These are phyloP conservation scores for Gonapodya prolifera DNA, from an alignment of 192 early-diverging fungal species.

Conservation along the genomic window DNA sequence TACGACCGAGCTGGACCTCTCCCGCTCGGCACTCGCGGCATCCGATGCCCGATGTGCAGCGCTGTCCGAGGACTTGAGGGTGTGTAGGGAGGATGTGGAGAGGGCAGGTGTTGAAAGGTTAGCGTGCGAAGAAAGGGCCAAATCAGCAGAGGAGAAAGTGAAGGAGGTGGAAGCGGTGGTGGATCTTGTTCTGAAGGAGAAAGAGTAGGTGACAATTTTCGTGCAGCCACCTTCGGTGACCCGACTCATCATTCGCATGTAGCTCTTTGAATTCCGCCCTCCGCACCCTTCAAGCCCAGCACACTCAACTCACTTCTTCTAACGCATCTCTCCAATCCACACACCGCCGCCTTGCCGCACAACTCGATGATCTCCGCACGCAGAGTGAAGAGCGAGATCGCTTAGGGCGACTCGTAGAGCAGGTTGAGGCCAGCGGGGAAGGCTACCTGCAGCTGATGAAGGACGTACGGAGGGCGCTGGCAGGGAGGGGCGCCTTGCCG, in stretches of 20 bases:
- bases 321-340: not conserved
- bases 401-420: not conserved
- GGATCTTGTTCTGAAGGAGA: not conserved
- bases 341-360: not conserved
- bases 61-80: not conserved
- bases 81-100: not conserved
- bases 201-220: not conserved
- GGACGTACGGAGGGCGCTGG: not conserved
- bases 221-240: too few species aligned
- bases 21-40: not conserved
- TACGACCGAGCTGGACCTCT: not conserved
- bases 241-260: too few species aligned
- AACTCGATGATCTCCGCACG: not conserved
- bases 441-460: not conserved
- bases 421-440: not conserved
- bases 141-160: not conserved
- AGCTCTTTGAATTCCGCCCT: not conserved
- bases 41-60: not conserved
- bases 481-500: not conserved
- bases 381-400: not conserved
- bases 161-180: not conserved
- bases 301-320: not conserved
- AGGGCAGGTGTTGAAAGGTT: not conserved
- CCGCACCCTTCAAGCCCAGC: not conserved
- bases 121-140: not conserved